Conservation (phyloP, 2,329 filamentous ascomycete genomes). For the Diaporthe amygdali region DNA sequence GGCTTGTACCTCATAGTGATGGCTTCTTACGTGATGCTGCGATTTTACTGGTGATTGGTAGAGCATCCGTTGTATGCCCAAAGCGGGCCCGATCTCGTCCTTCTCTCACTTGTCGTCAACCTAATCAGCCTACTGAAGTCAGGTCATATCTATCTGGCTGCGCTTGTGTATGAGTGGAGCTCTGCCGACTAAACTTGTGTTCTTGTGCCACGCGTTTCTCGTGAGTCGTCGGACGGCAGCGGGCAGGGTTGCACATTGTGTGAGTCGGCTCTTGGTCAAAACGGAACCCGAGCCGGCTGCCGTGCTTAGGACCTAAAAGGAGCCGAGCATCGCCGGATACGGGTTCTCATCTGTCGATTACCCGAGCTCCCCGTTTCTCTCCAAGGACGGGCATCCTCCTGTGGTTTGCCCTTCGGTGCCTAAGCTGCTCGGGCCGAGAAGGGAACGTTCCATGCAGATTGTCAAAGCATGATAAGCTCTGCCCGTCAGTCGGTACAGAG, state of each 20-base stretch:
- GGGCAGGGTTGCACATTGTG: neutral
- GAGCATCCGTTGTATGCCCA: neutral
- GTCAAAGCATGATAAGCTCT: neutral
- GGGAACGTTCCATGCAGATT: slow-evolving; percentile 7
- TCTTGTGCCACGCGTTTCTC: neutral
- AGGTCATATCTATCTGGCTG: neutral
- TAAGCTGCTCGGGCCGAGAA: neutral
- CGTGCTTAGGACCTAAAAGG: neutral
- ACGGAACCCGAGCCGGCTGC: neutral
- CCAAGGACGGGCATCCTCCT: too few relatives aligned
- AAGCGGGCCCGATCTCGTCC: neutral
- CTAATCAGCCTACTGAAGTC: too few relatives aligned
- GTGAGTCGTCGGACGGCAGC: too few relatives aligned
- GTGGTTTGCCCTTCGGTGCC: neutral
- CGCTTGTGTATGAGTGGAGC: neutral
- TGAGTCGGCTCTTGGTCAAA: neutral
- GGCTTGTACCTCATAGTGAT: neutral
- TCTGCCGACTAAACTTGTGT: neutral
- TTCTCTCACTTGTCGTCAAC: neutral
- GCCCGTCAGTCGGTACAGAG: neutral
- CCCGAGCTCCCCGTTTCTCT: neutral
- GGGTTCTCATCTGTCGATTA: neutral
- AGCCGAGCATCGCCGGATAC: neutral
- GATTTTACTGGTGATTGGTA: neutral
- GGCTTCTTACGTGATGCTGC: neutral